Evolutionary conservation across 768 basidiomycete species (phyloP).

Genomic region (Termitomyces bulborhizus): DNA sequence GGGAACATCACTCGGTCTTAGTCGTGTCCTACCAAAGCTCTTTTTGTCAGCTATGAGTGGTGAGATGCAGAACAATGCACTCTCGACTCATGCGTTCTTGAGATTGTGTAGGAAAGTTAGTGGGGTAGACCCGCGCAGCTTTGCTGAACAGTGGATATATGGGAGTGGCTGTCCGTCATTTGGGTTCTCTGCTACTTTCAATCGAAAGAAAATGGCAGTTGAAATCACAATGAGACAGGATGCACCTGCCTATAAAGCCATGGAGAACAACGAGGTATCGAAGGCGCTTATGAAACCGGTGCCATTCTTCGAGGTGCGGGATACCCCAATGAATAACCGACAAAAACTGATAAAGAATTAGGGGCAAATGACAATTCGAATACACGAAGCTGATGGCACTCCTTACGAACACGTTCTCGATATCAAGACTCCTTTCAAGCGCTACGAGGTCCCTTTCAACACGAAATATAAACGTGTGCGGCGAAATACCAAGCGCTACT

Average conservation of each 20-base stretch:
- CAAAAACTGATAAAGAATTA: conserved; percentile 20
- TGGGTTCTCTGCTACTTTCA: conserved; percentile 85
- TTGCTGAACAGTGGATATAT: conserved; percentile 99
- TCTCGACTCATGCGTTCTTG: conserved; percentile 89
- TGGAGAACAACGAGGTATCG: conserved; percentile 63
- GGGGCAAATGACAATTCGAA: conserved; percentile 98
- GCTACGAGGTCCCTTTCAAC: conserved; percentile 98
- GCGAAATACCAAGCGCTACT: conserved; percentile 91
- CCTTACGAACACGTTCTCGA: conserved; percentile 98
- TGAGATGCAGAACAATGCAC: conserved; percentile 76
- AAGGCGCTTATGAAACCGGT: conserved; percentile 75
- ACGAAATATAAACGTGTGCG: conserved; percentile 97
- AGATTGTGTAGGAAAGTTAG: conserved; percentile 90
- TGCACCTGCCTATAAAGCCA: conserved; percentile 68
- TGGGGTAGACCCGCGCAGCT: conserved; percentile 82
- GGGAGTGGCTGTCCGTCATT: conserved; percentile 95
- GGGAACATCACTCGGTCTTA: conserved; percentile 89
- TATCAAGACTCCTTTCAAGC: conserved; percentile 80
- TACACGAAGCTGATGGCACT: conserved; percentile 98
- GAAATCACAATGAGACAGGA: conserved; percentile 93
- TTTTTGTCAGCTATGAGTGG: conserved; percentile 92
- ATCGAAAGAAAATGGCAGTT: conserved; percentile 97
- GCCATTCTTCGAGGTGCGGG: conserved; percentile 75
- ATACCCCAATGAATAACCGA: not conserved
- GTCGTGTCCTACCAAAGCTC: conserved; percentile 90